Base-by-base conservation (phyloP, 352 stramenopile species). In the Elongisporangium senticosum region DNA sequence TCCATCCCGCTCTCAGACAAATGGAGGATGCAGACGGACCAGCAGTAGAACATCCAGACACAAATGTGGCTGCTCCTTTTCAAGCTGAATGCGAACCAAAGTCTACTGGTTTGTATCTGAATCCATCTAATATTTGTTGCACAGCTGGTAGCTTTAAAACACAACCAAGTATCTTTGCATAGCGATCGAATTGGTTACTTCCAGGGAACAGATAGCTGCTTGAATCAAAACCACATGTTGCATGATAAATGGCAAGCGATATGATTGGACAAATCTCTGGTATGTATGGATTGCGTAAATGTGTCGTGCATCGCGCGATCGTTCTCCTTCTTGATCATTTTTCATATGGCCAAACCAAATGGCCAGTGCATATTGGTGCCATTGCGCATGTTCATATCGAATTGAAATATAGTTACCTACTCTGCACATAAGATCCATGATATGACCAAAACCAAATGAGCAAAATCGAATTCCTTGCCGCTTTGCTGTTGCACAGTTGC, bases 341-440 rank as follows among this genome's bases (percentile, higher is more conserved):
- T 74, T 71, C 58, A 66, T 67, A 23, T 68, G 68, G 7, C 28
- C 47, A 37, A 72, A 75, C 11, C 19, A 51, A 58, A 71, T 63
- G 3, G 24, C 57, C n/a, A 68, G 20, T 4, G 48, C 62, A 28
- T 64, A 53, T 13, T 49, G 48, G 33, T 64, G 48, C 57, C 62
- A 68, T 14, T 49, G 56, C 3, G 59, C 48, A 51, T 68, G 62
- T 3, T 24, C 52, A 28, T 50, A 47, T n/a, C 39, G 49, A 19
- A 68, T 59, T 1, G 53, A 64, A n/a, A 55, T 39, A 8, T 57
- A 26, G 7, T 17, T 61, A 19, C 40, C 49, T 19, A 57, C 62
- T 19, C 50, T 39, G 26, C 57, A 65, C 53, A 65, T 64, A 0
- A 64, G 26, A 24, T 65, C 50, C 54, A 69, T 11, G 19, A 59